Conservation (phyloP, 148 eudicot genomes). For the Vaccinium vitisidaea region DNA sequence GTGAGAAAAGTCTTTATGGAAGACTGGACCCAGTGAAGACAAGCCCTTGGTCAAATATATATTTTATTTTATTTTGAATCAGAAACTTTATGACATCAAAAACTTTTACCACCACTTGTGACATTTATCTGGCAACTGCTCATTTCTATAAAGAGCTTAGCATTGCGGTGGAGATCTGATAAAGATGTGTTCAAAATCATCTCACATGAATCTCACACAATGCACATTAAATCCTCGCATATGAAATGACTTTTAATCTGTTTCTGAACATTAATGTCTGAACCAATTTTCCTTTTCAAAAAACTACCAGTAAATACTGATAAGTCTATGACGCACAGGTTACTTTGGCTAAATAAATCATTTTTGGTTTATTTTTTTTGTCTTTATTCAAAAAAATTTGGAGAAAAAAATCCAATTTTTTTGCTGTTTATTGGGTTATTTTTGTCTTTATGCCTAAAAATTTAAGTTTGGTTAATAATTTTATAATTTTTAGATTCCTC, state of each 20-base stretch:
- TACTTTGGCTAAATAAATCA: neutral
- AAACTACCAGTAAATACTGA: neutral
- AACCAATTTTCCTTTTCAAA: neutral
- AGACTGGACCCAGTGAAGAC: slow-evolving; percentile 16
- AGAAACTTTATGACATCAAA: neutral
- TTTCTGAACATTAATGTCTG: neutral
- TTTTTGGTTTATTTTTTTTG: too few species aligned
- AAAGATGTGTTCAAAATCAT: neutral
- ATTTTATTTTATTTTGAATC: too few species aligned
- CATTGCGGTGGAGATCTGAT: neutral
- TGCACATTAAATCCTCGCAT: too few species aligned
- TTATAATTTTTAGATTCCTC: too few species aligned
- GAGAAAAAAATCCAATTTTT: too few species aligned
- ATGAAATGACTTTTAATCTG: too few species aligned
- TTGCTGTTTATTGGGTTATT: too few species aligned
- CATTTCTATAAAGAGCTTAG: too few species aligned
- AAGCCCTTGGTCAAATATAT: slow-evolving; percentile 9
- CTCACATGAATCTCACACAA: too few species aligned
- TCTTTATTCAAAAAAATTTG: too few species aligned
- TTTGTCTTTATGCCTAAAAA: too few species aligned
- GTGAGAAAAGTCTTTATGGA: neutral
- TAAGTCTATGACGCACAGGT: neutral
- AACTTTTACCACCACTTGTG: neutral
- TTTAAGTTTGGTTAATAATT: too few species aligned
- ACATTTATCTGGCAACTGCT: neutral